Percentiles rank a stretch among this genome's conserved stretches.
Evolutionary conservation across 805 yeast species (phyloP).

Genomic region (Candida verbasci): DNA sequence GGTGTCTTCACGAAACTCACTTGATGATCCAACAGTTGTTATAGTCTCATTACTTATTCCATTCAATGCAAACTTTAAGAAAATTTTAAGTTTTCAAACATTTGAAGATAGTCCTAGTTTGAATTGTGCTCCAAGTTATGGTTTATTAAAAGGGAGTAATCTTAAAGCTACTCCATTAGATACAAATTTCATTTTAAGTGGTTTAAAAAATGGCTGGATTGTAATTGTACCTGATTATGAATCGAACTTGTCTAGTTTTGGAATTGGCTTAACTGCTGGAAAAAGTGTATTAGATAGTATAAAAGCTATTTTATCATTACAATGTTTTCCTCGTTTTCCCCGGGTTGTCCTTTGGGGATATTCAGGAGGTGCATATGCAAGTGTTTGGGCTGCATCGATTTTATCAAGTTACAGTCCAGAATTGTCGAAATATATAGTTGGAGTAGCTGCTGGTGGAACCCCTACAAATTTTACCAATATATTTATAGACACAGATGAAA

Average conservation of each 20-base stretch:
- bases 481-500: conserved; percentile 19
- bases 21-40: conserved; percentile 21
- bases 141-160: conserved; percentile 13
- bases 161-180: conserved; percentile 11
- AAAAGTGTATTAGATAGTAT: conserved; percentile 26
- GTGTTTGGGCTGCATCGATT: conserved; percentile 33
- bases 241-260: conserved; percentile 26
- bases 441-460: conserved; percentile 34
- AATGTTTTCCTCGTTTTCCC: conserved; percentile 13
- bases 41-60: conserved; percentile 26
- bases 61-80: conserved; percentile 20
- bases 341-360: conserved; percentile 29
- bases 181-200: conserved; percentile 14
- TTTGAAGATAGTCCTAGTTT: conserved; percentile 23
- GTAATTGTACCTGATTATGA: conserved; percentile 32
- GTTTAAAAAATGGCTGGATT: conserved; percentile 26
- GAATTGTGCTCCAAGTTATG: conserved; percentile 25
- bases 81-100: conserved; percentile 22
- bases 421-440: conserved; percentile 17
- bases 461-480: conserved; percentile 27
- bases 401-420: conserved; percentile 36
- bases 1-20: conserved; percentile 17
- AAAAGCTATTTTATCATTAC: conserved; percentile 18
- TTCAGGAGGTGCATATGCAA: conserved; percentile 35
- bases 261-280: conserved; percentile 28